phyloP scores from a whole-genome alignment of 106 monocot genomes.

The Dendrobium chrysotoxum region DNA sequence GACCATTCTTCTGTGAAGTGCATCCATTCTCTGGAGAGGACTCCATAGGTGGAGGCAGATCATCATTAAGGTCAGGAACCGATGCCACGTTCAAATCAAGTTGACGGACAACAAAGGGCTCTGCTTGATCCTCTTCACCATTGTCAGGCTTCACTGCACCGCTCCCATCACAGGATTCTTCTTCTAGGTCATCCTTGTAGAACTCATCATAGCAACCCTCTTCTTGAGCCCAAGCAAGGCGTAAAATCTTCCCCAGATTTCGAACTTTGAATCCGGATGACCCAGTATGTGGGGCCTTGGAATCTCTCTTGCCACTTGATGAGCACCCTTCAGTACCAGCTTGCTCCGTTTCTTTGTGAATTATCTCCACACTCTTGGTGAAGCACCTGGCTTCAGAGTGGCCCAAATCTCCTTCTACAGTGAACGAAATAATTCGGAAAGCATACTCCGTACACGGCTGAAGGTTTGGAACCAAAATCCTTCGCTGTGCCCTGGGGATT shows the following conservation, averaged over 20 bases:
- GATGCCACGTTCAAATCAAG: conserved; percentile 66
- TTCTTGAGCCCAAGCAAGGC: conserved; percentile 67
- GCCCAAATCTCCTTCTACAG: conserved; percentile 71
- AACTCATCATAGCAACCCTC: conserved; percentile 59
- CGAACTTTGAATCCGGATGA: conserved; percentile 82
- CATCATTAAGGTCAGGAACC: conserved; percentile 88
- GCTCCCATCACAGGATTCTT: conserved; percentile 43
- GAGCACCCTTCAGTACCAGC: conserved; percentile 31
- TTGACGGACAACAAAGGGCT: conserved; percentile 26
- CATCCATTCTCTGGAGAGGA: conserved; percentile 35
- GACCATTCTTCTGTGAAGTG: conserved; percentile 21
- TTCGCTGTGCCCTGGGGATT: conserved; percentile 56
- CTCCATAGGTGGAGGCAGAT: conserved; percentile 35
- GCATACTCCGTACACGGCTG: conserved; percentile 89
- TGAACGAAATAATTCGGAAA: conserved; percentile 84
- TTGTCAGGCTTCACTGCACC: conserved; percentile 13
- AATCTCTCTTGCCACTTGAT: conserved; percentile 35
- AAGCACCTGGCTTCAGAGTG: conserved; percentile 90
- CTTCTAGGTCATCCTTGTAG: conserved; percentile 40
- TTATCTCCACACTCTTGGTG: conserved; percentile 76
- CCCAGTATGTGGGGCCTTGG: conserved; percentile 16
- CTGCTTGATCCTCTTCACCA: conserved; percentile 30
- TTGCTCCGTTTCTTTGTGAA: conserved; percentile 33
- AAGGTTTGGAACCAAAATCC: conserved; percentile 72
- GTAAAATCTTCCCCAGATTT: conserved; percentile 68